Evolutionary conservation across 2,329 filamentous ascomycete genomes (phyloP), one percentile per base, ranked within the genome.

Genomic region (Fusarium haematococcum): DNA sequence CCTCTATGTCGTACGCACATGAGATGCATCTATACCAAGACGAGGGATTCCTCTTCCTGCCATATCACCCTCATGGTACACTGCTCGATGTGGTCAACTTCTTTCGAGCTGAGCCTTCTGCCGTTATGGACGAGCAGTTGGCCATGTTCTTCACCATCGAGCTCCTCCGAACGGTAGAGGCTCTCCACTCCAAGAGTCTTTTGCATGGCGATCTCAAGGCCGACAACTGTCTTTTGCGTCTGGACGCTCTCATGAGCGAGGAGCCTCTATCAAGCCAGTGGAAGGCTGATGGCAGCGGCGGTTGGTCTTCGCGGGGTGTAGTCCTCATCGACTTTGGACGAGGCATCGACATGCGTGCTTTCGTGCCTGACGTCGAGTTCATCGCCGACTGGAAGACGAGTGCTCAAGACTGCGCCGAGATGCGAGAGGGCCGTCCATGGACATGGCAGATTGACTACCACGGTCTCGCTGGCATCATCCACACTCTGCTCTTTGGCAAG

Each of bases 401-500:
- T 18, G 89, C 93, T 27, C 92, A 95, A 62, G 97, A 99, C 83
- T 99, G 97, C 83, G 93, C 94, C 20, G 97, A 99, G 86, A 98
- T 98, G 90, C 93, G 95, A 56, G 96, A 99, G 84, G 90, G 95
- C 66, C 90, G 96, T 1, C 95, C 95, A 1, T 99, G 97, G 97
- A 98, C 96, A 2, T 98, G 95, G 86, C 97, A 99, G 82, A 94
- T 98, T 75, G 97, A 99, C 85, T 97, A 98, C 79, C 94, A 97
- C 82, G 97, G 97, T 14, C 88, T 98, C 0, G 97, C 97, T 0
- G 95, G 95, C 6, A 94, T 94, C 27, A 87, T 98, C 6, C 95
- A 99, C 83, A 93, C 91, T 50, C 89, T 99, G 77, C 89, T 99
- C 5, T 99, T 98, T 80, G 96, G 97, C 11, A 95, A 94, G 80